These are phyloP conservation scores for Starmerella bombi DNA, from an alignment of 805 yeast genomes.

Conservation along the genomic window DNA sequence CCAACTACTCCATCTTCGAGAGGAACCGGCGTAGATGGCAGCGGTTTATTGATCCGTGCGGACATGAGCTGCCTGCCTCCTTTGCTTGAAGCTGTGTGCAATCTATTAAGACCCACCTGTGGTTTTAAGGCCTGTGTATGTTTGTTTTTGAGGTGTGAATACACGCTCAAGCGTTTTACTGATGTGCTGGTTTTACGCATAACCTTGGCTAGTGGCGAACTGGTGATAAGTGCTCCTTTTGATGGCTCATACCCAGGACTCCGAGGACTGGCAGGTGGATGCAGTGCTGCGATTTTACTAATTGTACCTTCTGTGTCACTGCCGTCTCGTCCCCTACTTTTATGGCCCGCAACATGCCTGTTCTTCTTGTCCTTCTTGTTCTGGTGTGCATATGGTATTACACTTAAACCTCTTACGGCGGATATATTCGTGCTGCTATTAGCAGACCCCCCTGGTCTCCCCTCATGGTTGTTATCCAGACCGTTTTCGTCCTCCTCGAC, in stretches of 20 bases:
- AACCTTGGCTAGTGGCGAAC: background rate
- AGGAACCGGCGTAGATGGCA: slow-evolving; percentile 14
- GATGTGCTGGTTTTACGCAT: background rate
- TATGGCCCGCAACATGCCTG: background rate
- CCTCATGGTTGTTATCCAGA: no score
- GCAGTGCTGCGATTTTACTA: slow-evolving; percentile 6
- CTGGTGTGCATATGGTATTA: no score
- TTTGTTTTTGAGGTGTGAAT: no score
- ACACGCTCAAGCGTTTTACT: background rate
- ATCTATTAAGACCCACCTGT: no score
- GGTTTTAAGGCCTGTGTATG: no score
- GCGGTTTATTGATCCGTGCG: slow-evolving; percentile 17
- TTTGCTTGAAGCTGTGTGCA: background rate
- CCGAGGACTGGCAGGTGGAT: slow-evolving; percentile 11
- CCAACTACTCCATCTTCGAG: slow-evolving; percentile 17
- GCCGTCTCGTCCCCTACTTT: background rate
- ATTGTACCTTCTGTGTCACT: slow-evolving; percentile 1
- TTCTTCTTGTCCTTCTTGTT: no score
- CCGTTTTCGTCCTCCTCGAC: no score
- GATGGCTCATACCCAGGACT: slow-evolving; percentile 13
- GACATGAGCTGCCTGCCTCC: background rate
- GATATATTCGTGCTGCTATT: no score
- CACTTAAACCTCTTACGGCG: no score
- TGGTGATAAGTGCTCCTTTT: background rate
- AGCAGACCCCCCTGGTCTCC: no score